Percentiles rank a stretch among this genome's conserved stretches.
phyloP scores from a whole-genome alignment of 2,329 filamentous ascomycete species.

The Didymella keratinophila region DNA sequence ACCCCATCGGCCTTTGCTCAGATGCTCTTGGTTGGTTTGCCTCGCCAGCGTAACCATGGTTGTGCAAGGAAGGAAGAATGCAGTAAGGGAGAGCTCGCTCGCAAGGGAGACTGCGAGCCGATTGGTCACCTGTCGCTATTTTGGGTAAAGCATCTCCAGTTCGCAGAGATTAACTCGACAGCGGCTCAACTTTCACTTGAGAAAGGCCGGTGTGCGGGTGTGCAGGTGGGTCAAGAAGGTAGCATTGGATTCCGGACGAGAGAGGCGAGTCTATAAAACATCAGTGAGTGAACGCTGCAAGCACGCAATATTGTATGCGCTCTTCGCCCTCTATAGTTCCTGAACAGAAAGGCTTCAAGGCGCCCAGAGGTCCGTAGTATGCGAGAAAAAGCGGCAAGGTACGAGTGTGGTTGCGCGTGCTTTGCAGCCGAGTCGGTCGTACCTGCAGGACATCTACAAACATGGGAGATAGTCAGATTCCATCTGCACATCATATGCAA shows the following conservation, averaged over 20 bases:
- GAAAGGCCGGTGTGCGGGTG: neutral
- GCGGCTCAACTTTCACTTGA: neutral
- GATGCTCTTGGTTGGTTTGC: neutral
- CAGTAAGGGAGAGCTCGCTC: neutral
- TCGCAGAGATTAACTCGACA: neutral
- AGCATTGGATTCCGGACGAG: conserved; percentile 3
- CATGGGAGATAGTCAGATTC: neutral
- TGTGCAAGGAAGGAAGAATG: neutral
- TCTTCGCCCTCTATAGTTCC: neutral
- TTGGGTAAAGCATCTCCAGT: neutral
- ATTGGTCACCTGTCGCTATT: neutral
- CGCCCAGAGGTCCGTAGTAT: neutral
- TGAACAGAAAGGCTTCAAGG: neutral
- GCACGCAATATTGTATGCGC: neutral
- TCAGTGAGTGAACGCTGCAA: neutral
- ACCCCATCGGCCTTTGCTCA: neutral
- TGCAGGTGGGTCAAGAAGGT: neutral
- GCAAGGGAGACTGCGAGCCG: neutral
- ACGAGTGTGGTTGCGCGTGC: neutral
- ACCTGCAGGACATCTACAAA: neutral
- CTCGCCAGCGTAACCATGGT: neutral
- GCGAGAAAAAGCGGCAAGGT: neutral
- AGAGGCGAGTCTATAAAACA: neutral
- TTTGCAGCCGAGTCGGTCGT: neutral
- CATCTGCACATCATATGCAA: neutral